These are phyloP conservation scores for Boletus insuetus DNA, from an alignment of 768 basidiomycete genomes.

Conservation along the genomic window DNA sequence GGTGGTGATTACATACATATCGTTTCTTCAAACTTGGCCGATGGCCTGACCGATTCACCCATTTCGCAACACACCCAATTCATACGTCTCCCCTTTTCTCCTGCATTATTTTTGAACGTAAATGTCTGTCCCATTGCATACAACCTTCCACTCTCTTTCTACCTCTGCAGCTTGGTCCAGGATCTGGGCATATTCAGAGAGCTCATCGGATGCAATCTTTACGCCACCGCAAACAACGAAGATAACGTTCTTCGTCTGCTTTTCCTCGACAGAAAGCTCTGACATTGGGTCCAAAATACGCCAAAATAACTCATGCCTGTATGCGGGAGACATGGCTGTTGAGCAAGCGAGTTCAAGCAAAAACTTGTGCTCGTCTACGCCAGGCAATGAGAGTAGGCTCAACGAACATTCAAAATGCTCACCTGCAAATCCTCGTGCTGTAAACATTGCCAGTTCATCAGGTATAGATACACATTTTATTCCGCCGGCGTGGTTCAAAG, in stretches of 20 bases:
- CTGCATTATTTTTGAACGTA: slow-evolving; percentile 17
- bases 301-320: slow-evolving; percentile 54
- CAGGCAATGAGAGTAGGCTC: background rate
- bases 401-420: slow-evolving; percentile 14
- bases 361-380: slow-evolving; percentile 69
- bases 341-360: slow-evolving; percentile 75
- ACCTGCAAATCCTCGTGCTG: slow-evolving; percentile 59
- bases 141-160: slow-evolving; percentile 28
- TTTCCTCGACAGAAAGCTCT: slow-evolving; percentile 21
- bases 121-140: slow-evolving; percentile 28
- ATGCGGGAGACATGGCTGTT: slow-evolving; percentile 65
- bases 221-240: slow-evolving; percentile 45
- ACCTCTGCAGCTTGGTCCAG: slow-evolving; percentile 35
- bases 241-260: slow-evolving; percentile 18
- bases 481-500: slow-evolving; percentile 55
- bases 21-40: no score
- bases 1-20: slow-evolving; percentile 19
- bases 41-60: no score
- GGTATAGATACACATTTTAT: slow-evolving; percentile 60
- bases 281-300: slow-evolving; percentile 28
- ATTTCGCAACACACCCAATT: slow-evolving; percentile 13
- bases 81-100: background rate
- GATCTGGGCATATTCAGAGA: slow-evolving; percentile 44
- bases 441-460: slow-evolving; percentile 68
- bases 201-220: slow-evolving; percentile 57